Base-by-base conservation (phyloP, 257 asterid genomes). In the Penstemon eatonii region DNA sequence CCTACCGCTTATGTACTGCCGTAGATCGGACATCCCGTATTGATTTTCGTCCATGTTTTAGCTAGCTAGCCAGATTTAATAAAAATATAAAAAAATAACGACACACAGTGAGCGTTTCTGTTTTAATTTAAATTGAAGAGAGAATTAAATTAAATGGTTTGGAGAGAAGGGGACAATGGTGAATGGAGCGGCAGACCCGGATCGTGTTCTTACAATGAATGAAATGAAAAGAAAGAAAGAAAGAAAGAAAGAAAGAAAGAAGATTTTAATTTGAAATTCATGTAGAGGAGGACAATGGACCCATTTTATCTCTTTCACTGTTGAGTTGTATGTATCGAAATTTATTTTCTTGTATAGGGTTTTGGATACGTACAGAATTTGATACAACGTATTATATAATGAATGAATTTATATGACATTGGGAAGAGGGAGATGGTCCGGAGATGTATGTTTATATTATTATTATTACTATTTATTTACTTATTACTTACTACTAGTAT, bases 121-220 rank as follows among this genome's bases (percentile, higher is more conserved):
- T 49, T 3, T 10, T 49, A 11, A 3, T 9, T 15, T 39, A n/a
- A 59, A 6, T 4, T 0, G 36, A 67, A 71, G 68, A 73, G 73
- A 52, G 56, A 49, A 42, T 55, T 56, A 37, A 39, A 60, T 36
- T 8, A 42, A 12, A 25, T 4, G 33, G 45, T 11, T 8, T 12
- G 7, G 61, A 15, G 81, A 62, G 7, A 44, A 52, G 55, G 61
- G 65, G 82, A 71, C 74, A 78, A 73, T 64, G 78, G 82, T 71
- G 89, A 76, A 69, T 79, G 88, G 81, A 80, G 90, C 96, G 96
- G 81, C 86, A 75, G 91, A 89, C 84, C 78, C 96, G 96, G 98
- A 89, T 89, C 92, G 84, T 87, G 96, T 89, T 72, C 75, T 80
- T 79, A 54, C 71, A 63, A 25, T 25, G 33, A 25, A 25, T 25